These are phyloP conservation scores for Lizonia empirigonia DNA, from an alignment of 2,329 filamentous ascomycete genomes.

Conservation along the genomic window DNA sequence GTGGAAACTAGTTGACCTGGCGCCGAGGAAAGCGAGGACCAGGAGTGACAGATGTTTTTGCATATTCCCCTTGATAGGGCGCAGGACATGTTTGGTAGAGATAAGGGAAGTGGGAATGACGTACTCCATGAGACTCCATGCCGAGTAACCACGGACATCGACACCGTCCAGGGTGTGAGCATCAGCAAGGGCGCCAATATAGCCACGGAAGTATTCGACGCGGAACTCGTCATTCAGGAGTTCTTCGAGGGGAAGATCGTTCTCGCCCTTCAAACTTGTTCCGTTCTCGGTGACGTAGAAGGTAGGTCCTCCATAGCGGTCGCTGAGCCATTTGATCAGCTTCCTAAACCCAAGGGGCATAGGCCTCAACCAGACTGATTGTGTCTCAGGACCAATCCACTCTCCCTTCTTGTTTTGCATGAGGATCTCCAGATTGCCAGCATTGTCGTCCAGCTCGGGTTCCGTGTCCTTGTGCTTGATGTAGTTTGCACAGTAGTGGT, in stretches of 20 bases:
- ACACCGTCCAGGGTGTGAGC: constrained; percentile 75
- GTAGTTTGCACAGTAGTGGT: constrained; percentile 90
- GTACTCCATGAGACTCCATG: constrained; percentile 84
- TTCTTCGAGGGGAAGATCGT: constrained; percentile 71
- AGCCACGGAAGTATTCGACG: constrained; percentile 76
- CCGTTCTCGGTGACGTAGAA: constrained; percentile 93
- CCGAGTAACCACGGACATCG: constrained; percentile 79
- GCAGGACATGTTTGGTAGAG: neutral
- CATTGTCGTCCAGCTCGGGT: constrained; percentile 68
- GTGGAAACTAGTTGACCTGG: constrained; percentile 1
- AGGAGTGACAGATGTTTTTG: neutral
- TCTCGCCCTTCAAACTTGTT: constrained; percentile 82
- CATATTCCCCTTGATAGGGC: neutral
- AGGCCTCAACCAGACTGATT: constrained; percentile 80
- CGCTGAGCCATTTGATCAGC: constrained; percentile 62
- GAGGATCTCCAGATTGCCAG: constrained; percentile 76
- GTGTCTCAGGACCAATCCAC: constrained; percentile 79
- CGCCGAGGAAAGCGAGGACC: neutral
- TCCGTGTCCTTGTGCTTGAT: constrained; percentile 72
- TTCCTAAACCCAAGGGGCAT: constrained; percentile 77
- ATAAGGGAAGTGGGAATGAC: constrained; percentile 38
- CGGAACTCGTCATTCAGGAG: constrained; percentile 84
- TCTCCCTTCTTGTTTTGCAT: constrained; percentile 74
- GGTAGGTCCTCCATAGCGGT: constrained; percentile 74
- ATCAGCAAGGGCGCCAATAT: constrained; percentile 76